A percentile compares a stretch with the other conserved stretches of the same genome.
Conservation (phyloP, 495 filamentous ascomycete species). For the Bryoglossum gracile region DNA sequence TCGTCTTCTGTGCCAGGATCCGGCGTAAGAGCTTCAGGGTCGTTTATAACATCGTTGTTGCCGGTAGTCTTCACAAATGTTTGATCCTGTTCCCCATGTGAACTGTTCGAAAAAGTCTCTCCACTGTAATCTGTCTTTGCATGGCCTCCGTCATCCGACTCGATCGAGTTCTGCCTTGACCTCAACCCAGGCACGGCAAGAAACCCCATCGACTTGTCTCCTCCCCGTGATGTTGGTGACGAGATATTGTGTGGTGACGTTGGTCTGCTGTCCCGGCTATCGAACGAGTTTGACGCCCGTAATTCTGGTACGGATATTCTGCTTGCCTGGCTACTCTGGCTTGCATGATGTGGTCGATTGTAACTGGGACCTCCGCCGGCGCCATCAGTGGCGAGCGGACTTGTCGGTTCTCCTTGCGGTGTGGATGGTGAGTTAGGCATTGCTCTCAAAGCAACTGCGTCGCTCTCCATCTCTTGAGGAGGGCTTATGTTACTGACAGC, state of each 20-base stretch:
- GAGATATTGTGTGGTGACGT: conserved; percentile 87
- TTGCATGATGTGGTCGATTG: conserved; percentile 16
- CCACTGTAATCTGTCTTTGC: conserved; percentile 30
- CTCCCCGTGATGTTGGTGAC: conserved; percentile 49
- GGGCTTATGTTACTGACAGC: conserved; percentile 42
- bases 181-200: conserved; percentile 42
- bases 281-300: conserved; percentile 57
- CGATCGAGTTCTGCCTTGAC: conserved; percentile 47
- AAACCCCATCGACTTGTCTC: conserved; percentile 36
- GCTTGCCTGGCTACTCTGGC: conserved; percentile 20
- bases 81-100: conserved; percentile 24
- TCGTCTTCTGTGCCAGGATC: conserved; percentile 64
- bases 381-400: conserved; percentile 8
- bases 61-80: conserved; percentile 23
- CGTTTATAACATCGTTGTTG: conserved; percentile 43
- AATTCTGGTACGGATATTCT: conserved; percentile 44
- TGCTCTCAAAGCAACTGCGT: conserved; percentile 21
- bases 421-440: conserved; percentile 23
- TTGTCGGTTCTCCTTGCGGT: conserved; percentile 27
- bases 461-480: conserved; percentile 25
- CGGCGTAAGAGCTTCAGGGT: conserved; percentile 46
- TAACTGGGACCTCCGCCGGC: conserved; percentile 13
- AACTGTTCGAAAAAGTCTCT: conserved; percentile 33
- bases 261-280: conserved; percentile 70
- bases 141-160: conserved; percentile 42